Base-by-base conservation (phyloP, 441 rosid species). In the Daphne laureola region DNA sequence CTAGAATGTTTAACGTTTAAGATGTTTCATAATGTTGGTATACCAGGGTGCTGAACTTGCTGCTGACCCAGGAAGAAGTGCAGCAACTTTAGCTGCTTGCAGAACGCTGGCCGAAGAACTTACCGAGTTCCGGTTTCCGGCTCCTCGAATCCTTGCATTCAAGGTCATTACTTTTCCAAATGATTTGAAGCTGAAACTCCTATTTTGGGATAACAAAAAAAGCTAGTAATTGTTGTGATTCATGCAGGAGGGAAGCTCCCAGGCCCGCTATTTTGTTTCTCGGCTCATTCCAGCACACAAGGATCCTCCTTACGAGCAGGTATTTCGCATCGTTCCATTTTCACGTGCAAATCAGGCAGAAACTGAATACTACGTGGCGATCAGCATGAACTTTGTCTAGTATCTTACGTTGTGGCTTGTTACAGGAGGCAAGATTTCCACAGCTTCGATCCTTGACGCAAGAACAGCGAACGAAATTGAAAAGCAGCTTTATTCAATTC, bases 301-400 rank as follows among this genome's bases (percentile, higher is more conserved):
- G 78, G 99, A 93, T 69, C 95, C 95, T 66, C 95, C 99, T 45
- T 93, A 93, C 53, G 96, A 90, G 58, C 99, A 90, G 91, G 96
- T 90, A 50, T 31, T 21, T 31, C 38, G 7, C 11, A 31, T 9
- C 38, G 7, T 31, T 31, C 38, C 38, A 31, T 7, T 2, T 7
- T 31, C 38, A 31, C 7, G 38, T 31, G 38, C 38, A 9, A 31
- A 31, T 31, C 38, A 78, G 62, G 46, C n/a, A 27, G 45, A 31
- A 51, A 57, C 0, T 2, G 8, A 48, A 16, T 14, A 26, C 17
- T 17, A 12, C 17, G 48, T 8, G 8, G 38, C 38, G 9, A 31
- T 21, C 25, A 21, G 25, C 25, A 2, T 9, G 11, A 31, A 31
- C 11, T 31, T 31, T 31, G 9, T 31, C 4, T 1, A 44, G 48